Evolutionary conservation across 1,284 basidiomycete species (phyloP).

Genomic region (Kwoniella shivajii): DNA sequence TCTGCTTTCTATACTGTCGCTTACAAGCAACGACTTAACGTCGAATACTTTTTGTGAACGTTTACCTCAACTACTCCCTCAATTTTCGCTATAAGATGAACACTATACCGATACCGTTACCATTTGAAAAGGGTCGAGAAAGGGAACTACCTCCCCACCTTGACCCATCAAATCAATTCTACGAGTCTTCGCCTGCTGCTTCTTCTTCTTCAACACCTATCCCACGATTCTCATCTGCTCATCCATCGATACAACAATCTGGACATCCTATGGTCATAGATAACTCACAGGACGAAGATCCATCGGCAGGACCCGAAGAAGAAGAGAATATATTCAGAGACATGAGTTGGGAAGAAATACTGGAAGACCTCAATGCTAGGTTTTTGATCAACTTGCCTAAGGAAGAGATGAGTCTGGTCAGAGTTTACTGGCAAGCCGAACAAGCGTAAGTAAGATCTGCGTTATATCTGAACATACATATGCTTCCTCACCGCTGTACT

Average conservation of each 20-base stretch:
- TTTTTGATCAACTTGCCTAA: conserved; percentile 97
- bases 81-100: background rate
- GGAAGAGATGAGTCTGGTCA: conserved; percentile 85
- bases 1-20: background rate
- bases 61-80: background rate
- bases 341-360: conserved; percentile 59
- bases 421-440: conserved; percentile 98
- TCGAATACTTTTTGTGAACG: background rate
- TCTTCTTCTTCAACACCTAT: conserved; percentile 9
- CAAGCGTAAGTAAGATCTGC: conserved; percentile 77
- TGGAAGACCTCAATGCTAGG: conserved; percentile 91
- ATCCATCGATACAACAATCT: conserved; percentile 7
- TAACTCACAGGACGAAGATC: conserved; percentile 12
- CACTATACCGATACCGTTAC: conserved; percentile 8
- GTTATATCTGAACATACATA: no score
- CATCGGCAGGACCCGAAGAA: conserved; percentile 14
- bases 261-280: background rate
- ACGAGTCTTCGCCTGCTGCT: conserved; percentile 5
- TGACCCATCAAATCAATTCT: background rate
- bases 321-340: conserved; percentile 49
- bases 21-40: background rate
- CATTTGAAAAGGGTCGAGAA: conserved; percentile 4
- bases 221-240: background rate
- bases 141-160: conserved; percentile 12
- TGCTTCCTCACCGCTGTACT: background rate